A percentile compares a stretch with the other conserved stretches of the same genome.
These are phyloP conservation scores for Sporothrix brasiliensis DNA, from an alignment of 2,329 filamentous ascomycete species.

Conservation along the genomic window DNA sequence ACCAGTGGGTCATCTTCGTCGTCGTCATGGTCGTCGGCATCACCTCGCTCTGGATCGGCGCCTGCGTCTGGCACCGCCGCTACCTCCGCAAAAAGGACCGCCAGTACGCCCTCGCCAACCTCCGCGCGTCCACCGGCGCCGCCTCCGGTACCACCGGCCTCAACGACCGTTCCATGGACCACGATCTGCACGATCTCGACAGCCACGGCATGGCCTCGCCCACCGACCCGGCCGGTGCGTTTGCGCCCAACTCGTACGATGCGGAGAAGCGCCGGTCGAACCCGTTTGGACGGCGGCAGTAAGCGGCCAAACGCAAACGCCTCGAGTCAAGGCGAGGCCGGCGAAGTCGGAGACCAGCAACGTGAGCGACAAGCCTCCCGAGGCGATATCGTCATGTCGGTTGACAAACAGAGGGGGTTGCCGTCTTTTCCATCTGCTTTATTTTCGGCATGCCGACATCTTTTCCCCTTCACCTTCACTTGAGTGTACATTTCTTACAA, in stretches of 20 bases:
- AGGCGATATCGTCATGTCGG: neutral
- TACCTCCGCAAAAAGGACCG: slow-evolving; percentile 71
- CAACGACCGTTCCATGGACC: slow-evolving; percentile 12
- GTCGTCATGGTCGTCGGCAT: slow-evolving; percentile 73
- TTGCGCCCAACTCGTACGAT: slow-evolving; percentile 47
- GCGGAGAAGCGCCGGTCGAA: slow-evolving; percentile 38
- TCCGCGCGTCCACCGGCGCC: slow-evolving; percentile 37
- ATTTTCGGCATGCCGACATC: neutral
- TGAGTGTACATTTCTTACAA: slow-evolving; percentile 1
- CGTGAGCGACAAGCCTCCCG: no score
- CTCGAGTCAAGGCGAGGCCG: neutral
- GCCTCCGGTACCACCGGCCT: slow-evolving; percentile 42
- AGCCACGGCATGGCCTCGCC: slow-evolving; percentile 33
- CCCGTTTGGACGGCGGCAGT: slow-evolving; percentile 23
- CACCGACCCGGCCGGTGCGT: slow-evolving; percentile 43
- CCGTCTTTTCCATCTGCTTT: neutral
- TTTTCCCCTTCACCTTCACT: no score
- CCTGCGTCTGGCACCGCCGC: slow-evolving; percentile 71
- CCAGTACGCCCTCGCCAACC: slow-evolving; percentile 53
- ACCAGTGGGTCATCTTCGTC: slow-evolving; percentile 80
- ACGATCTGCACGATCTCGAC: slow-evolving; percentile 23
- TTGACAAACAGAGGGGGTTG: neutral
- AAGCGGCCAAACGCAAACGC: neutral
- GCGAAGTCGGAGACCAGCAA: neutral
- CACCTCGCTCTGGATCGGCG: slow-evolving; percentile 65